phyloP scores from a whole-genome alignment of 768 basidiomycete species.

The Lepiota subincarnata region DNA sequence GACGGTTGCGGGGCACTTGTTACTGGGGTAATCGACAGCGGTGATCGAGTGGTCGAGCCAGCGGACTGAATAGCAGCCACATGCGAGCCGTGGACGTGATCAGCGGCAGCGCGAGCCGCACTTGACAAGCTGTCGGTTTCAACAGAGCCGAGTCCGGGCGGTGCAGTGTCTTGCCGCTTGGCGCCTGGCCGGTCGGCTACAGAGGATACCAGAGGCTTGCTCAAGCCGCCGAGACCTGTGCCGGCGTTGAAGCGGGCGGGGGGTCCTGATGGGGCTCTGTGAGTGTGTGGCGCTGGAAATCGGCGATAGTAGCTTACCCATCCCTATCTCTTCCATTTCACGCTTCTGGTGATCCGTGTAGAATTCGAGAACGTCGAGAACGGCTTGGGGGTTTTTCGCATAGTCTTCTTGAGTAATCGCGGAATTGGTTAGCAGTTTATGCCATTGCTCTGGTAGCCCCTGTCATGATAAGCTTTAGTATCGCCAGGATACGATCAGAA shows the following conservation, averaged over 20 bases:
- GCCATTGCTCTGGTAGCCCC: slow-evolving; percentile 99
- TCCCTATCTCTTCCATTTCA: slow-evolving; percentile 62
- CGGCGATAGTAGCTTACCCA: slow-evolving; percentile 26
- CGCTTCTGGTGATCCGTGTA: slow-evolving; percentile 97
- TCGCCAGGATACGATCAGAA: neutral
- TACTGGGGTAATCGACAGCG: slow-evolving; percentile 19
- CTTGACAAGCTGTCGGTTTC: slow-evolving; percentile 38
- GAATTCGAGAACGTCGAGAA: slow-evolving; percentile 96
- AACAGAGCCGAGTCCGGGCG: slow-evolving; percentile 34
- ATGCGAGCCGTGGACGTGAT: slow-evolving; percentile 54
- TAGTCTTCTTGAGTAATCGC: slow-evolving; percentile 99
- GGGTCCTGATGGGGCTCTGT: slow-evolving; percentile 33
- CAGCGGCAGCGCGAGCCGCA: slow-evolving; percentile 58
- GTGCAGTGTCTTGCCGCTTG: slow-evolving; percentile 39
- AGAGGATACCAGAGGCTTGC: slow-evolving; percentile 31
- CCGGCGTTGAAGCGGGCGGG: slow-evolving; percentile 87
- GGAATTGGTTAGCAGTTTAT: slow-evolving; percentile 91
- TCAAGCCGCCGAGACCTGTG: slow-evolving; percentile 81
- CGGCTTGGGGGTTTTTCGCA: slow-evolving; percentile 93
- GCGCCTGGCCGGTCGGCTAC: slow-evolving; percentile 19
- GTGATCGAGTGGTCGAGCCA: slow-evolving; percentile 20
- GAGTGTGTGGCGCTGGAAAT: slow-evolving; percentile 4
- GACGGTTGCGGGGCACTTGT: slow-evolving; percentile 23
- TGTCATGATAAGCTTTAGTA: slow-evolving; percentile 21
- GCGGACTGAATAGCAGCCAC: slow-evolving; percentile 32